Evolutionary conservation across 768 basidiomycete genomes (phyloP).

Genomic region (Hebeloma cylindrosporum): DNA sequence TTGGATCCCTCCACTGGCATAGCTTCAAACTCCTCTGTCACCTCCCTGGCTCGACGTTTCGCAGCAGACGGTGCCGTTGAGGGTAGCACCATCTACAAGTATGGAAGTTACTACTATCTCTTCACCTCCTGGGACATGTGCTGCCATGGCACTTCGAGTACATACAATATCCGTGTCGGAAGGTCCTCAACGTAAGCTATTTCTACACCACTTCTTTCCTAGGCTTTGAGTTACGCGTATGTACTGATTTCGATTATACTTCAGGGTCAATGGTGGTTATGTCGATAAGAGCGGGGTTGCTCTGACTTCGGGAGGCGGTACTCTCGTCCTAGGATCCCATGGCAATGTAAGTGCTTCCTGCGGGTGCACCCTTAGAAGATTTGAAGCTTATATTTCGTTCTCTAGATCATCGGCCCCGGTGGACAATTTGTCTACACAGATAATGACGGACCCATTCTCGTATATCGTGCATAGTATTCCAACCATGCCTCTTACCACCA

Average conservation of each 20-base stretch:
- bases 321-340: slow-evolving; percentile 46
- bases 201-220: too few species aligned
- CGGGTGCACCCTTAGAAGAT: not conserved
- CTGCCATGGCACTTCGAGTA: slow-evolving; percentile 50
- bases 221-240: not conserved
- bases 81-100: slow-evolving; percentile 46
- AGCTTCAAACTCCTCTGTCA: slow-evolving; percentile 36
- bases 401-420: slow-evolving; percentile 52
- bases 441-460: slow-evolving; percentile 44
- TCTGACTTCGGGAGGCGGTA: slow-evolving; percentile 50
- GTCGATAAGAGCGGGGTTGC: slow-evolving; percentile 47
- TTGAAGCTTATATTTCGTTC: not conserved
- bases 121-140: slow-evolving; percentile 58
- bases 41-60: slow-evolving; percentile 45
- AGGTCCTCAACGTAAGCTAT: slow-evolving; percentile 41
- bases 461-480: slow-evolving; percentile 47
- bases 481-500: not conserved
- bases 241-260: not conserved
- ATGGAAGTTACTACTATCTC: slow-evolving; percentile 49
- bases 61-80: slow-evolving; percentile 48
- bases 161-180: slow-evolving; percentile 61
- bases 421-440: slow-evolving; percentile 52
- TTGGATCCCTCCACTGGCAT: slow-evolving; percentile 47
- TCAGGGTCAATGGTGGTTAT: slow-evolving; percentile 43
- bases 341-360: slow-evolving; percentile 35